phyloP scores from a whole-genome alignment of 768 basidiomycete genomes.

The Paxillus rubicundulus region DNA sequence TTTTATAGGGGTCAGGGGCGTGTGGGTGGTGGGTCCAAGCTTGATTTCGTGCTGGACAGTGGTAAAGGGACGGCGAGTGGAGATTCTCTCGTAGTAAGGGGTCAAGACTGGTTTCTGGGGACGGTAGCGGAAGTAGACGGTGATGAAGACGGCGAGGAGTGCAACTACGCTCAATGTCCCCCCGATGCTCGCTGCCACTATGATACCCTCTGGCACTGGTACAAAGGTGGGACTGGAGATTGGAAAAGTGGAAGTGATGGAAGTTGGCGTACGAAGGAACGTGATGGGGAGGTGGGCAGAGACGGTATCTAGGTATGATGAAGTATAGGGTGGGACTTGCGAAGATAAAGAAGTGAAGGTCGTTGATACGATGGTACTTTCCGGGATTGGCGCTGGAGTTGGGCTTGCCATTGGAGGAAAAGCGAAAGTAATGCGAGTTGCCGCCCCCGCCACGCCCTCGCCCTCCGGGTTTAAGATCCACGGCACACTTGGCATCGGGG shows the following conservation, averaged over 20 bases:
- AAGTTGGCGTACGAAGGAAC: background rate
- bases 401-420: too few species aligned
- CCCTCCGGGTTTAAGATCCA: too few species aligned
- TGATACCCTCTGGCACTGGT: background rate
- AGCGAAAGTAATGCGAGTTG: too few species aligned
- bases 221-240: background rate
- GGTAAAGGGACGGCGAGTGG: background rate
- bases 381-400: too few species aligned
- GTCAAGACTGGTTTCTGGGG: background rate
- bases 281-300: background rate
- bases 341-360: background rate
- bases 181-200: background rate
- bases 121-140: background rate
- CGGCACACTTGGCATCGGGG: too few species aligned
- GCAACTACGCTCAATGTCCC: background rate
- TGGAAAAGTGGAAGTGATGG: background rate
- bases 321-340: too few species aligned
- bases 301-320: background rate
- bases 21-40: background rate
- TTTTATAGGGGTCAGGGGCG: background rate
- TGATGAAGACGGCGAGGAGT: background rate
- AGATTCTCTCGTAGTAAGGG: background rate
- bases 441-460: too few species aligned
- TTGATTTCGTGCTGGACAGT: background rate
- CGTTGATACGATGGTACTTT: too few species aligned